Conservation (phyloP, 2,329 filamentous ascomycete species). For the Sporothrix globosa region DNA sequence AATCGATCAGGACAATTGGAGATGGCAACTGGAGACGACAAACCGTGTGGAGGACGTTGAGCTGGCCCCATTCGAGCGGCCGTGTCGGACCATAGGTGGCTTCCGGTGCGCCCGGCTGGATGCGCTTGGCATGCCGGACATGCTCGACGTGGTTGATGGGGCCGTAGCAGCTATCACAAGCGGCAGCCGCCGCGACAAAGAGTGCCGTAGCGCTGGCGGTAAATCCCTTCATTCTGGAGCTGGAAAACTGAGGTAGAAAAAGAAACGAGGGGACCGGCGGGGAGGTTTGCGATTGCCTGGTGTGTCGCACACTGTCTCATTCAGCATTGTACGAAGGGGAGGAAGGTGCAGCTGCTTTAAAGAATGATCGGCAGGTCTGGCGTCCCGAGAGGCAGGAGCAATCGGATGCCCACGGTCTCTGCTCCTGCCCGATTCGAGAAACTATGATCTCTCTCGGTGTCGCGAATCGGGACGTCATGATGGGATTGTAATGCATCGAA, state of each 20-base stretch:
- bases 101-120: slow-evolving; percentile 52
- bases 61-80: slow-evolving; percentile 63
- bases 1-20: background rate
- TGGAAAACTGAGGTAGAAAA: background rate
- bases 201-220: slow-evolving; percentile 20
- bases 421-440: slow-evolving; percentile 4
- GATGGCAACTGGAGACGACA: slow-evolving; percentile 21
- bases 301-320: background rate
- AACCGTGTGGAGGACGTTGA: slow-evolving; percentile 64
- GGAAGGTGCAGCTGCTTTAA: slow-evolving; percentile 7
- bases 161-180: slow-evolving; percentile 50
- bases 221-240: slow-evolving; percentile 23
- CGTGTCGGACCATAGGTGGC: slow-evolving; percentile 48
- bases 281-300: background rate
- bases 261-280: background rate
- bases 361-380: background rate
- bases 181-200: slow-evolving; percentile 38
- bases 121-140: slow-evolving; percentile 54
- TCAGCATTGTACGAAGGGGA: background rate
- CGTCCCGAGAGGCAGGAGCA: slow-evolving; percentile 1
- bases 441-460: background rate
- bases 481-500: background rate
- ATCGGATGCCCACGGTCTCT: background rate
- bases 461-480: background rate
- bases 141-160: slow-evolving; percentile 45